Evolutionary conservation across 2,329 filamentous ascomycete genomes (phyloP).

Genomic region (Cladosporium sp.): DNA sequence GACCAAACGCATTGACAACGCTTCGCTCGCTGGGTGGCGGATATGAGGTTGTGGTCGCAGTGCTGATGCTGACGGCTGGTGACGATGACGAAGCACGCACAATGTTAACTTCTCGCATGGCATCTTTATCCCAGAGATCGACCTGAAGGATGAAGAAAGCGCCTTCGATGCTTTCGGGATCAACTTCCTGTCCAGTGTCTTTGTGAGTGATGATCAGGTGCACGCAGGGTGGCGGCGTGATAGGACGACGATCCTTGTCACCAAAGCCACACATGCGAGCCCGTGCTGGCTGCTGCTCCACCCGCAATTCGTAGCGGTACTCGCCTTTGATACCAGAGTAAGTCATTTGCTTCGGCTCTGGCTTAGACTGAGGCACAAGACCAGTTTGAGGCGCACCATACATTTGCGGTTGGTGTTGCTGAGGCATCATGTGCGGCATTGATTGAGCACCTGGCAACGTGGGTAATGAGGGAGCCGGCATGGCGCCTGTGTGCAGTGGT

Average conservation of each 20-base stretch:
- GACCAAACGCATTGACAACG: conserved; percentile 15
- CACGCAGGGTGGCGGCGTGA: conserved; percentile 92
- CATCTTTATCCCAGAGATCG: conserved; percentile 63
- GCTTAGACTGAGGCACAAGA: conserved; percentile 11
- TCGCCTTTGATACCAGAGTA: conserved; percentile 16
- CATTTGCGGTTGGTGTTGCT: conserved; percentile 3
- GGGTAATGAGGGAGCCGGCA: conserved; percentile 9
- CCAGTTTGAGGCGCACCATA: conserved; percentile 8
- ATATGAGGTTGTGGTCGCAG: conserved; percentile 75
- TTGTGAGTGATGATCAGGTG: conserved; percentile 74
- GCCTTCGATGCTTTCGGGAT: conserved; percentile 68
- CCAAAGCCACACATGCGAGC: conserved; percentile 99
- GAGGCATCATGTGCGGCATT: conserved; percentile 14
- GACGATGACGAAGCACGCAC: conserved; percentile 62
- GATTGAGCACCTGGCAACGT: conserved; percentile 1
- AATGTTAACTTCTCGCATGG: conserved; percentile 61
- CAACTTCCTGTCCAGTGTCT: conserved; percentile 71
- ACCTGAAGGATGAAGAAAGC: conserved; percentile 66
- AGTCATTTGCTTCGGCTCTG: conserved; percentile 17
- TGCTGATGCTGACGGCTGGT: conserved; percentile 68
- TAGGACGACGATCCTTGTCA: conserved; percentile 95
- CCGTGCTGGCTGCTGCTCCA: conserved; percentile 85
- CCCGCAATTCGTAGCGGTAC: conserved; percentile 36
- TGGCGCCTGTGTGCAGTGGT: conserved; percentile 14
- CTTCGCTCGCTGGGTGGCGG: conserved; percentile 46